A percentile compares a stretch with the other conserved stretches of the same genome.
These are phyloP conservation scores for Chalaropsis thielavioides DNA, from an alignment of 2,329 filamentous ascomycete genomes.

Conservation along the genomic window DNA sequence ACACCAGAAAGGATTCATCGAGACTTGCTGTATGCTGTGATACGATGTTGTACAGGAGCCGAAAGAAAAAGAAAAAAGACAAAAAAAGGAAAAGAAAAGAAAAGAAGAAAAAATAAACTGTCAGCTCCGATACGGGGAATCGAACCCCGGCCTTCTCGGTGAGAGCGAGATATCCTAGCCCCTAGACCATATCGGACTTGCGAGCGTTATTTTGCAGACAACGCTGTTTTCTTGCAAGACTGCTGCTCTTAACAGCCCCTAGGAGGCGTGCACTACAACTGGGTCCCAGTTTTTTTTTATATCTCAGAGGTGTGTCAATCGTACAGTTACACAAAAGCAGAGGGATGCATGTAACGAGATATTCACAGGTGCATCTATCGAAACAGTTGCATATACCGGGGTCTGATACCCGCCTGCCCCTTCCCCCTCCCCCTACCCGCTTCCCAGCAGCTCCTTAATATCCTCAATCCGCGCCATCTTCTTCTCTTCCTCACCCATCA, in stretches of 20 bases:
- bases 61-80: not conserved
- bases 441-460: slow-evolving; percentile 67
- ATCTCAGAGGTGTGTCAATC: no score
- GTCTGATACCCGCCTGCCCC: not conserved
- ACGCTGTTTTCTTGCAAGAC: not conserved
- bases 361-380: no score
- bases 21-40: no score
- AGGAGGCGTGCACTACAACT: not conserved
- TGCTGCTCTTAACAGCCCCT: not conserved
- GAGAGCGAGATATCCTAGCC: slow-evolving; percentile 10
- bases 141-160: slow-evolving; percentile 21
- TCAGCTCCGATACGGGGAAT: slow-evolving; percentile 20
- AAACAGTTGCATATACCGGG: no score
- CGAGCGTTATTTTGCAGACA: not conserved
- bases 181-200: slow-evolving; percentile 14
- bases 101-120: not conserved
- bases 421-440: not conserved
- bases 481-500: slow-evolving; percentile 93
- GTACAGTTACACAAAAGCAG: no score
- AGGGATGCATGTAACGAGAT: no score
- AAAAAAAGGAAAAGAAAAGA: not conserved
- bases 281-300: no score
- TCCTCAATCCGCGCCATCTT: slow-evolving; percentile 81
- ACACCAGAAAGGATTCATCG: no score
- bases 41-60: not conserved